A percentile compares a stretch with the other conserved stretches of the same genome.
These are phyloP conservation scores for Yamadazyma phyllophila DNA, from an alignment of 805 yeast species.

Conservation along the genomic window DNA sequence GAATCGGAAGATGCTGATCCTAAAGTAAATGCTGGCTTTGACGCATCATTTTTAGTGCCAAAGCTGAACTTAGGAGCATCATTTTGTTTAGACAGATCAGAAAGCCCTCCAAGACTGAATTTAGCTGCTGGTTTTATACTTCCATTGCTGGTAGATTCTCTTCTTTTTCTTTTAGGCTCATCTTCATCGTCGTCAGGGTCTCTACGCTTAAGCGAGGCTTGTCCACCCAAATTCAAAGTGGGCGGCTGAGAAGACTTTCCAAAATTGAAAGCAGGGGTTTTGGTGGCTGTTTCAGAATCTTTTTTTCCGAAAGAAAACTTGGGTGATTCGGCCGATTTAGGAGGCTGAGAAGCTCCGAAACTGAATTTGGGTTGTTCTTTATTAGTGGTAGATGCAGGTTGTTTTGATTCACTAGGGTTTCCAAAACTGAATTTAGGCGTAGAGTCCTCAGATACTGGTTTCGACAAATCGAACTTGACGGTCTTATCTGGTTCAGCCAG, in stretches of 20 bases:
- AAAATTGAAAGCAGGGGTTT: constrained; percentile 5
- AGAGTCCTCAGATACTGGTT: background rate
- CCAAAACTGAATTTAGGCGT: background rate
- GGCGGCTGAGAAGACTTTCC: constrained; percentile 1
- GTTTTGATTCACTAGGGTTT: background rate
- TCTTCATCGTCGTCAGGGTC: constrained; percentile 1
- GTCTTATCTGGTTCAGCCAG: background rate
- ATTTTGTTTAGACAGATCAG: background rate
- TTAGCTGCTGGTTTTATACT: constrained; percentile 3
- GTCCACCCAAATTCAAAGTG: background rate
- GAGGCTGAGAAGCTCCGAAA: constrained; percentile 1
- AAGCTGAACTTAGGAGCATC: constrained; percentile 1
- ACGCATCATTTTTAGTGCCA: background rate
- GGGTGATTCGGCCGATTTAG: constrained; percentile 3
- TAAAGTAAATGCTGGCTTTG: background rate
- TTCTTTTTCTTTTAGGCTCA: constrained; percentile 9
- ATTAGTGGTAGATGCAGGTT: background rate
- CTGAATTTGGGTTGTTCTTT: constrained; percentile 2
- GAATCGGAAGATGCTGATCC: background rate
- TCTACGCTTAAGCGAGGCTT: background rate
- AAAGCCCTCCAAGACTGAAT: constrained; percentile 5
- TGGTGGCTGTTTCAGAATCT: background rate
- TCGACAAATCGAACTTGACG: background rate
- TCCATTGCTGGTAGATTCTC: background rate
- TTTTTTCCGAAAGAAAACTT: constrained; percentile 11